Conservation (phyloP, 306 rosid species). For the Delonix regia region DNA sequence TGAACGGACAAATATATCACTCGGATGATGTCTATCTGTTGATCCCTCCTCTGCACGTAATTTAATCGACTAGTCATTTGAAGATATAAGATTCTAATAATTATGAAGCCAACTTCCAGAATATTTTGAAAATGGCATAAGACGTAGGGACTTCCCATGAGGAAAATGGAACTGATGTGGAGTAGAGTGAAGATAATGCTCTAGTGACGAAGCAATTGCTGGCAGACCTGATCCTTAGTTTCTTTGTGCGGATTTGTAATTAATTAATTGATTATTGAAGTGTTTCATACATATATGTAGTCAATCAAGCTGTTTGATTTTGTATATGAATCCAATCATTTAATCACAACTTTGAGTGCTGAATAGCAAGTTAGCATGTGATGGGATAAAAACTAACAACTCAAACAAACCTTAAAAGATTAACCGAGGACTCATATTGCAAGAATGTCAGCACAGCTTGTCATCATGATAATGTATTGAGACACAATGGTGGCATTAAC, state of each 20-base stretch:
- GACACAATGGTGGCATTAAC: neutral
- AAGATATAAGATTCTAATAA: neutral
- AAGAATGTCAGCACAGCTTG: neutral
- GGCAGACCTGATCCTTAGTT: constrained; percentile 71
- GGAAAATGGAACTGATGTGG: constrained; percentile 70
- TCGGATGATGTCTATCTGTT: constrained; percentile 5
- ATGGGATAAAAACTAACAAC: neutral
- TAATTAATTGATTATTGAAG: constrained; percentile 38
- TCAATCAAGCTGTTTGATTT: constrained; percentile 7
- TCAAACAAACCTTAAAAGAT: neutral
- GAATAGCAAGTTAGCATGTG: neutral
- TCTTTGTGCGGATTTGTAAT: constrained; percentile 46
- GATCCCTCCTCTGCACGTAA: constrained; percentile 12
- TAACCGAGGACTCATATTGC: neutral
- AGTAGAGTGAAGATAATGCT: constrained; percentile 72
- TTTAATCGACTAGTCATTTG: constrained; percentile 20
- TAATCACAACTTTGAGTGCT: neutral
- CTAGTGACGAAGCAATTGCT: constrained; percentile 63
- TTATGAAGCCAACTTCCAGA: constrained; percentile 42
- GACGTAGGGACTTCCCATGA: constrained; percentile 55
- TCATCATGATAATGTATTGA: neutral
- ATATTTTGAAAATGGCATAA: constrained; percentile 71
- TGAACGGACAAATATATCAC: neutral
- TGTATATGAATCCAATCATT: constrained; percentile 21
- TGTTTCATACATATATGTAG: constrained; percentile 32